Percentiles rank a stretch among this genome's conserved stretches.
Evolutionary conservation across 495 filamentous ascomycete genomes (phyloP).

Genomic region (Penicillium salamii): DNA sequence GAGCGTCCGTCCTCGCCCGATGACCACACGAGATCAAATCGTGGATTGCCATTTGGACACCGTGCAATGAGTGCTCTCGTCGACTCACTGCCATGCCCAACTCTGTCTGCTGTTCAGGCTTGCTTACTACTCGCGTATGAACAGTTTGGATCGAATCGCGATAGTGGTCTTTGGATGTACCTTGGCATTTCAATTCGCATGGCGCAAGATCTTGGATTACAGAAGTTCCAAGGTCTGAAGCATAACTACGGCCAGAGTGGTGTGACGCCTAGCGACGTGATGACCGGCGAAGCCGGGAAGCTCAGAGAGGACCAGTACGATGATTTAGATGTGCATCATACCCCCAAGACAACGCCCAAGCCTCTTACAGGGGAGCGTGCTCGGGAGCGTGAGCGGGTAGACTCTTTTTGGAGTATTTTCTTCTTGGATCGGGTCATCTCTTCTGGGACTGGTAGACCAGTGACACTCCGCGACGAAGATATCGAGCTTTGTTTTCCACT

Average conservation of each 20-base stretch:
- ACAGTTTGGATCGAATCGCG: slow-evolving; percentile 79
- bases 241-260: slow-evolving; percentile 59
- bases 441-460: slow-evolving; percentile 75
- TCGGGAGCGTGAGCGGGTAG: slow-evolving; percentile 69
- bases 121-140: slow-evolving; percentile 80
- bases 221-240: slow-evolving; percentile 71
- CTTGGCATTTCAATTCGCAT: slow-evolving; percentile 80
- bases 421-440: slow-evolving; percentile 83
- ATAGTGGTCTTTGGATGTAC: slow-evolving; percentile 90
- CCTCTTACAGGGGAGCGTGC: slow-evolving; percentile 41
- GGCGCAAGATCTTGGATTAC: slow-evolving; percentile 79
- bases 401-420: slow-evolving; percentile 85
- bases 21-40: slow-evolving; percentile 44
- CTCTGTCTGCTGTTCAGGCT: slow-evolving; percentile 74
- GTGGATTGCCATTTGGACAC: slow-evolving; percentile 71
- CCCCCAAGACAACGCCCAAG: slow-evolving; percentile 17
- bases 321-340: slow-evolving; percentile 29
- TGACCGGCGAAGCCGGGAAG: slow-evolving; percentile 44
- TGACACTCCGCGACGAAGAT: slow-evolving; percentile 76
- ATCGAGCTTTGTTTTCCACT: slow-evolving; percentile 75
- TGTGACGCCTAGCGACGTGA: slow-evolving; percentile 50
- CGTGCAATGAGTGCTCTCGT: slow-evolving; percentile 71
- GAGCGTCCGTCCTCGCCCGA: slow-evolving; percentile 41
- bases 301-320: slow-evolving; percentile 43
- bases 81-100: slow-evolving; percentile 75